Percentiles rank a stretch among this genome's conserved stretches.
Conservation (phyloP, 139 green algal genomes). For the Bryopsis sp. region DNA sequence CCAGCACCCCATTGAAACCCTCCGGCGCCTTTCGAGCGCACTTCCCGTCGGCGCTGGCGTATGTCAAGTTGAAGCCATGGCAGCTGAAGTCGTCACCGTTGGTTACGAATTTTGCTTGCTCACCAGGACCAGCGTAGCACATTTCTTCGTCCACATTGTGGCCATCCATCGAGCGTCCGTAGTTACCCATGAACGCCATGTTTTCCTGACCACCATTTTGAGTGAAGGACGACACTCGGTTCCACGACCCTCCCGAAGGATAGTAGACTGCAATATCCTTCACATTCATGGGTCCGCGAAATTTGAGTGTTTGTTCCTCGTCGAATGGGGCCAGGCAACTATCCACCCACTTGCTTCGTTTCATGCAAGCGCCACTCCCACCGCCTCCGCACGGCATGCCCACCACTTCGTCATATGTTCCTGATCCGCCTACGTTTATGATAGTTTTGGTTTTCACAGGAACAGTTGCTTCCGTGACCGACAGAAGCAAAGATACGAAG, state of each 20-base stretch:
- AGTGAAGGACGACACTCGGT: conserved; percentile 13
- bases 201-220: conserved; percentile 9
- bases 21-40: conserved; percentile 12
- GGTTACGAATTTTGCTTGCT: conserved; percentile 1
- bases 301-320: conserved; percentile 19
- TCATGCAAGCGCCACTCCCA: not conserved
- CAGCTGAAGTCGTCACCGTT: conserved; percentile 21
- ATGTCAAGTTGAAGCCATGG: conserved; percentile 16
- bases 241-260: not conserved
- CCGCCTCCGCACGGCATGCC: conserved; percentile 7
- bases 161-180: conserved; percentile 10
- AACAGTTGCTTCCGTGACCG: not conserved
- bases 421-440: conserved; percentile 6
- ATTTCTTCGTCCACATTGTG: conserved; percentile 5
- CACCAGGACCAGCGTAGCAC: not conserved
- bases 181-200: conserved; percentile 20
- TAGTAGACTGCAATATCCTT: conserved; percentile 16
- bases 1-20: conserved; percentile 6
- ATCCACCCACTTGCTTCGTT: not conserved
- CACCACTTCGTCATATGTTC: conserved; percentile 17
- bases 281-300: conserved; percentile 16
- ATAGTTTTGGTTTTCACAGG: conserved; percentile 18
- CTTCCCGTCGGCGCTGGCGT: conserved; percentile 5
- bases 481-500: no score
- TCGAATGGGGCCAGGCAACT: conserved; percentile 19